Base-by-base conservation (phyloP, 768 basidiomycete genomes). In the Rhizopogon sp. region DNA sequence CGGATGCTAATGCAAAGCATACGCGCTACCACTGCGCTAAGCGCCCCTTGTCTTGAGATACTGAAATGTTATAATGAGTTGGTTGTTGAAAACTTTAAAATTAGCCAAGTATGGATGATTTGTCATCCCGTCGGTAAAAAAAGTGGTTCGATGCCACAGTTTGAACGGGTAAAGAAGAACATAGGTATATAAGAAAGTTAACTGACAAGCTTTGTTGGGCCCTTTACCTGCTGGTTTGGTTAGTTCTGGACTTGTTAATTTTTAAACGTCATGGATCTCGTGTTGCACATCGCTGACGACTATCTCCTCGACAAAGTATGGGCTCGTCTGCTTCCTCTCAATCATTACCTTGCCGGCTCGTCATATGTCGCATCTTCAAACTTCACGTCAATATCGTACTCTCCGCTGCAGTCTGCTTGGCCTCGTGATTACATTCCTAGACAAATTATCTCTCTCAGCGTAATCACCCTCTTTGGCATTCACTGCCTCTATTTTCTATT, bases 401-500 rank as follows among this genome's bases (percentile, higher is more conserved):
- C 54, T 25, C 65, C 76, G 43, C 25, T 25, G 3, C 63, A 79
- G 39, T 90, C 89, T 4, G 89, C 88, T 39, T 93, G 92, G 92
- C 83, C 93, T 0, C 81, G 94, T 40, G 87, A 93, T 62, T 86
- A 90, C 64, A 62, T 94, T 7, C 87, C 81, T 4, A 82, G 94
- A 40, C 93, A 96, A 66, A 52, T 88, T 4, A 20, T 88, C 31
- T 94, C 93, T 1, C 74, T 98, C 56, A 70, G 72, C 58, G 67
- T 76, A 25, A 65, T 98, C 59, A 95, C 93, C 1, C 71, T 90
- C 52, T 61, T 92, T 55, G 94, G 94, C 57, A 90, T 96, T 55
- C 81, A 88, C 62, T 22, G 85, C 47, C 79, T 99, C 45, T 99
- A 99, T 72, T 94, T 97, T 72, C 50, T 87, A 25, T 88, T 98